Evolutionary conservation across 2,329 filamentous ascomycete species (phyloP), one percentile per base, ranked within the genome.

Genomic region (Pezicula neosporulosa): DNA sequence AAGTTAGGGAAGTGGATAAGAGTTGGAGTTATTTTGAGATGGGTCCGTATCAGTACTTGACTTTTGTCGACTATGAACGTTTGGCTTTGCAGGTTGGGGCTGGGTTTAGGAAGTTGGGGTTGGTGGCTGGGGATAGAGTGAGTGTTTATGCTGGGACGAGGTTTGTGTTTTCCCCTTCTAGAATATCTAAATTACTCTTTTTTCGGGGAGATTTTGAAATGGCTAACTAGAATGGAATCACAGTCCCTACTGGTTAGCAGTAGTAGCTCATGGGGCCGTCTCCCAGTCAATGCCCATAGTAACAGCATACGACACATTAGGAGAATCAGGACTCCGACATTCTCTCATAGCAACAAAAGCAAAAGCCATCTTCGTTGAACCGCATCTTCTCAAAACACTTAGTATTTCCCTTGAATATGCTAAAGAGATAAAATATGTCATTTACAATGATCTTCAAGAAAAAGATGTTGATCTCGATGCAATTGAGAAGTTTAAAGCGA

Each of bases 261-360:
- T 71, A 61, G 75, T 71, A 61, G 75, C 76, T 18, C 77, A 81
- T 63, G 77, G 70, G 47, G 74, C 76, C 50, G 72, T 85, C 27
- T 92, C 91, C 19, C 93, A 97, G 72, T 92, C 90, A 39, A 83
- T 97, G 67, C 83, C 89, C 54, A 92, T 97, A 59, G 93, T 96
- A 47, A 97, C 93, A 35, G 90, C 92, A 47, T 97, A 96, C 71
- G 92, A 96, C 69, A 96, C 91, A 15, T 83, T 97, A 45, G 92
- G 92, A 50, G 81, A 90, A 64, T 83, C 85, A 56, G 92, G 91
- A 39, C 81, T 97, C 55, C 83, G 86, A 72, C 90, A 95, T 74
- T 95, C 91, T 2, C 81, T 97, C 56, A 77, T 84, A 30, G 87
- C 96, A 72, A 94, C 90, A 49, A 76, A 83, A 55, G 87, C 90